These are phyloP conservation scores for Fraxinus nigra DNA, from an alignment of 305 asterid genomes.

Conservation along the genomic window DNA sequence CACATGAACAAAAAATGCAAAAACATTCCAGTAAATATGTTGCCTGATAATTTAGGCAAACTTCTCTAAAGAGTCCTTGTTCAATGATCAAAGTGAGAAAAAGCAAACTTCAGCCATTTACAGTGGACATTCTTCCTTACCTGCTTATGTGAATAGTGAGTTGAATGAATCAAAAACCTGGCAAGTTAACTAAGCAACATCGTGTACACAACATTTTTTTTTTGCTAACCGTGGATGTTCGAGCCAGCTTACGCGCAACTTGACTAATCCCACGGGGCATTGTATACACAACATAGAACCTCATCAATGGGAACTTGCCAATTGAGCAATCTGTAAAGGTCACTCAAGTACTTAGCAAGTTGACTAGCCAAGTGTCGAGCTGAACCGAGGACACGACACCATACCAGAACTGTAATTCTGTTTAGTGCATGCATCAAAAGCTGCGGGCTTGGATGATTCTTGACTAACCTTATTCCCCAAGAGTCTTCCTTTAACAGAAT, in stretches of 20 bases:
- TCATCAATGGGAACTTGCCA: not conserved
- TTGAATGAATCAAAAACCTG: not conserved
- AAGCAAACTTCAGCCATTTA: not conserved
- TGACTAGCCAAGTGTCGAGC: not conserved
- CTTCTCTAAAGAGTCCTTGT: not conserved
- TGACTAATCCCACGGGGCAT: no score
- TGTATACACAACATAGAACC: not conserved
- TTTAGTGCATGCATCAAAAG: not conserved
- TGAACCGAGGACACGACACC: not conserved
- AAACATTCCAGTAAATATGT: not conserved
- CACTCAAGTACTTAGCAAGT: not conserved
- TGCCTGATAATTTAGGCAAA: not conserved
- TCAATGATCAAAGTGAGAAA: not conserved
- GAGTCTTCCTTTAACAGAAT: not conserved
- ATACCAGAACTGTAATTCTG: not conserved
- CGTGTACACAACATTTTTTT: no score
- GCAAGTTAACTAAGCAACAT: not conserved
- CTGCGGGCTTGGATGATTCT: not conserved
- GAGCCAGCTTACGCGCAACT: no score
- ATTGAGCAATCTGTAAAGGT: not conserved
- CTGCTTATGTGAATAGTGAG: not conserved
- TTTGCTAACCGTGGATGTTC: no score
- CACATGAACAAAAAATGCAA: not conserved
- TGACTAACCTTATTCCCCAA: not conserved
- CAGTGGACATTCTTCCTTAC: not conserved